Conservation (phyloP, 495 filamentous ascomycete genomes). For the Penicillium diatomitis region DNA sequence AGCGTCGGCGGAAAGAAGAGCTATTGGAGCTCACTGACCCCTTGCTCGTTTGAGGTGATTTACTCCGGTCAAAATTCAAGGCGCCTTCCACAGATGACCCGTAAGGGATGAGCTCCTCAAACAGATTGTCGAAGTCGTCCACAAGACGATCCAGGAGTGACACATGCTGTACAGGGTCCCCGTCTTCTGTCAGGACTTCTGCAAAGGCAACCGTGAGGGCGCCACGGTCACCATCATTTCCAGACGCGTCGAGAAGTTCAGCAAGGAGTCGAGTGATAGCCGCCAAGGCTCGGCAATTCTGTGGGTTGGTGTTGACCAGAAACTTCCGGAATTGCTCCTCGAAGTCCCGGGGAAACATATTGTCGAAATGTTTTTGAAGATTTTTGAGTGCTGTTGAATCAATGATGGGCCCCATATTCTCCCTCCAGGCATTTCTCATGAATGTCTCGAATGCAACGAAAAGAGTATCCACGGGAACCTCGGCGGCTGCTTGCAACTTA, state of each 20-base stretch:
- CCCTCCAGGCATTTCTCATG: slow-evolving; percentile 76
- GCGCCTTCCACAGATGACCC: slow-evolving; percentile 33
- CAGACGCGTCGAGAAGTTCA: slow-evolving; percentile 86
- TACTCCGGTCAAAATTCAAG: slow-evolving; percentile 38
- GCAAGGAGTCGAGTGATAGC: slow-evolving; percentile 77
- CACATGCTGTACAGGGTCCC: slow-evolving; percentile 73
- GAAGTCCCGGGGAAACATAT: slow-evolving; percentile 67
- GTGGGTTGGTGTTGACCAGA: slow-evolving; percentile 73
- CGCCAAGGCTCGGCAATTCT: slow-evolving; percentile 83
- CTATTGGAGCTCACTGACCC: slow-evolving; percentile 62
- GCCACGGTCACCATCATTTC: slow-evolving; percentile 86
- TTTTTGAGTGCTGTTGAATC: slow-evolving; percentile 51
- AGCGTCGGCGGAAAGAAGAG: slow-evolving; percentile 74
- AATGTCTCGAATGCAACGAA: slow-evolving; percentile 95
- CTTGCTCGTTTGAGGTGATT: slow-evolving; percentile 37
- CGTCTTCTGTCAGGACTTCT: slow-evolving; percentile 72
- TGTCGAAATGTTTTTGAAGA: slow-evolving; percentile 67
- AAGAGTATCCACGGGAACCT: slow-evolving; percentile 77
- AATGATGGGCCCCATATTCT: slow-evolving; percentile 79
- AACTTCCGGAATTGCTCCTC: slow-evolving; percentile 72
- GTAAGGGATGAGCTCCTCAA: slow-evolving; percentile 56
- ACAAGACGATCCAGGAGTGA: slow-evolving; percentile 86
- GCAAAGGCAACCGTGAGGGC: slow-evolving; percentile 85
- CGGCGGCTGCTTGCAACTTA: slow-evolving; percentile 61
- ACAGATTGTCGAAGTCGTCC: slow-evolving; percentile 82